Evolutionary conservation across 305 asterid genomes (phyloP), one percentile per base, ranked within the genome.

Genomic region (Vinca major): DNA sequence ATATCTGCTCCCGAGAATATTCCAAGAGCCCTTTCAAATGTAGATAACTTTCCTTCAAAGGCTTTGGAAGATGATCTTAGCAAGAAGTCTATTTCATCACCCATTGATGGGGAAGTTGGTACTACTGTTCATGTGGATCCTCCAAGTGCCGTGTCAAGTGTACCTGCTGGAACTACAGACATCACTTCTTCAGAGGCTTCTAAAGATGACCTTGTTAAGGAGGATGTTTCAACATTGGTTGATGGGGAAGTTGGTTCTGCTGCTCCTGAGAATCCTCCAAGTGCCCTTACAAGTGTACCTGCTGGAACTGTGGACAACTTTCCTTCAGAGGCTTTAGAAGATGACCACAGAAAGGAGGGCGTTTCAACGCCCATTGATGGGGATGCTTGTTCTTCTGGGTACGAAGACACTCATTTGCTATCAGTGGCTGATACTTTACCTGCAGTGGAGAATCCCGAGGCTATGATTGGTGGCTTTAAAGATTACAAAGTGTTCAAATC

Each of bases 381-480:
- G 47, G 61, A 66, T 50, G n/a, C 7, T 11, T 20, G 37, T 19
- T 33, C 49, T 56, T 55, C 20, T 43, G 56, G 19, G 40, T 41
- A 58, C 48, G 62, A 65, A 52, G 75, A 54, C 43, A 60, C 26
- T 69, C 79, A 67, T 70, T 40, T 66, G 62, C 40, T 76, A 19
- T 62, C 78, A 7, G 49, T 51, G 63, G 62, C 66, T 33, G 72
- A 71, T 55, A 47, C 63, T 69, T 55, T 60, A 67, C 71, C 74
- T 9, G 78, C 62, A 2, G 13, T 4, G 26, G 78, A 76, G 52
- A 62, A 63, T 47, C 73, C 77, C 58, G 70, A 66, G 56, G 21
- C 65, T 56, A 2, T 65, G 66, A 63, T 61, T 73, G 69, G 56
- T 65, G 86, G 74, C 21, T 69, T 68, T 61, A 69, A 74, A 73